Evolutionary conservation across 345 rosid genomes (phyloP).

Genomic region (Eucalyptus tenuipes): DNA sequence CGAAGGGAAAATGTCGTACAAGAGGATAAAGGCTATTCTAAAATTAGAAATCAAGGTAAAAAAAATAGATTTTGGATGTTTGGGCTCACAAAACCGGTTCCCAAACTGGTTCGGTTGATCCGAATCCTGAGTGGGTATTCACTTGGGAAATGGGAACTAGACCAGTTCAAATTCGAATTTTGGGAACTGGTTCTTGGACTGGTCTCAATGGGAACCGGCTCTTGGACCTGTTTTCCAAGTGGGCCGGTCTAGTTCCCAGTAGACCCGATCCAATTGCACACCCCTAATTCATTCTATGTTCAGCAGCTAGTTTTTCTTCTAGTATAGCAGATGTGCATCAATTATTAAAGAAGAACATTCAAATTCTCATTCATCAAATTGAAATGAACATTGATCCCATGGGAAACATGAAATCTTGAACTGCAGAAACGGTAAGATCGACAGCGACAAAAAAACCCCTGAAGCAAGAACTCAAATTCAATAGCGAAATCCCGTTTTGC

Average conservation of each 20-base stretch:
- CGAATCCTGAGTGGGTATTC: fast-evolving
- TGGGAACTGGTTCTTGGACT: fast-evolving
- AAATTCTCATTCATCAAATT: background rate
- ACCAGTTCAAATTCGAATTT: no score
- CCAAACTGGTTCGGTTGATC: fast-evolving
- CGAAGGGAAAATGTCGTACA: no score
- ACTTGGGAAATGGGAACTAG: fast-evolving
- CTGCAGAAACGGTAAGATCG: background rate
- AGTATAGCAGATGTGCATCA: background rate
- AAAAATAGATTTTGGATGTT: no score
- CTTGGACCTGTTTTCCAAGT: fast-evolving
- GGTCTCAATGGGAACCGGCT: fast-evolving
- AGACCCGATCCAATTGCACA: fast-evolving
- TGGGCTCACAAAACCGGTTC: fast-evolving
- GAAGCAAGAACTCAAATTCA: background rate
- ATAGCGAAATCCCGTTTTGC: background rate
- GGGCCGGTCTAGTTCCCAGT: fast-evolving
- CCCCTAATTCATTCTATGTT: background rate
- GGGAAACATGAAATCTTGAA: background rate
- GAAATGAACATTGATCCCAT: background rate
- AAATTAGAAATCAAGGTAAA: no score
- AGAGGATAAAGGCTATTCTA: no score
- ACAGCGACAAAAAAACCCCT: background rate
- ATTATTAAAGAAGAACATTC: background rate
- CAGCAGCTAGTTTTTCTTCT: background rate